Evolutionary conservation across 2,329 filamentous ascomycete genomes (phyloP), one percentile per base, ranked within the genome.

Genomic region (Colletotrichum graminicola): DNA sequence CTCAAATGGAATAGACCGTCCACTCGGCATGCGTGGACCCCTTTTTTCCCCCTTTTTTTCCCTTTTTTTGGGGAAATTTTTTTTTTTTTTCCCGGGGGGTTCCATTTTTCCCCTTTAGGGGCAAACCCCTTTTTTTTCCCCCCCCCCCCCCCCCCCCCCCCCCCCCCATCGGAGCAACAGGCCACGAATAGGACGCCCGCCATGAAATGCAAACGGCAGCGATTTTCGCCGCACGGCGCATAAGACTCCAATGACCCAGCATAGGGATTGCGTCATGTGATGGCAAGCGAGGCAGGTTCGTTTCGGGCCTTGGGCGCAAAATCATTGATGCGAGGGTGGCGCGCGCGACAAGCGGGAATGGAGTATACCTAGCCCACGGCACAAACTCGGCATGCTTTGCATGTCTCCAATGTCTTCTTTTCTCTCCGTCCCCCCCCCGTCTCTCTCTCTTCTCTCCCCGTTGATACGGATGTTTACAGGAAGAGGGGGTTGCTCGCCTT

Each of bases 201-300:
- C 34, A 43, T 18, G 36, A 67, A 62, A 43, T 43, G 43, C 18
- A 63, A 52, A 23, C 36, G 21, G 43, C 43, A 18, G 57, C 49
- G 55, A 36, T 60, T 64, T 52, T 29, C 43, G 65, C 49, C 21
- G 63, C 63, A 43, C n/a, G 16, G 55, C 63, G 49, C 56, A 57
- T 71, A 57, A 26, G 51, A 71, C 59, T 68, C 23, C 26, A 10
- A 34, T 23, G 68, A 67, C 68, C 68, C 68, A 68, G 68, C 68
- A 71, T 71, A 23, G 36, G 54, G 34, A 43, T 63, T 39, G 57
- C 68, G 68, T 71, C 68, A 71, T 68, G 68, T 71, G 68, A 71
- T 60, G 45, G 26, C 52, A 34, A 51, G 54, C 56, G 34, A 54
- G 47, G 16, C 14, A 60, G 23, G 36, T 16, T 18, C 16, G 39